Percentiles rank a stretch among this genome's conserved stretches.
phyloP scores from a whole-genome alignment of 1,284 basidiomycete genomes.

The Heterobasidion occidentale region DNA sequence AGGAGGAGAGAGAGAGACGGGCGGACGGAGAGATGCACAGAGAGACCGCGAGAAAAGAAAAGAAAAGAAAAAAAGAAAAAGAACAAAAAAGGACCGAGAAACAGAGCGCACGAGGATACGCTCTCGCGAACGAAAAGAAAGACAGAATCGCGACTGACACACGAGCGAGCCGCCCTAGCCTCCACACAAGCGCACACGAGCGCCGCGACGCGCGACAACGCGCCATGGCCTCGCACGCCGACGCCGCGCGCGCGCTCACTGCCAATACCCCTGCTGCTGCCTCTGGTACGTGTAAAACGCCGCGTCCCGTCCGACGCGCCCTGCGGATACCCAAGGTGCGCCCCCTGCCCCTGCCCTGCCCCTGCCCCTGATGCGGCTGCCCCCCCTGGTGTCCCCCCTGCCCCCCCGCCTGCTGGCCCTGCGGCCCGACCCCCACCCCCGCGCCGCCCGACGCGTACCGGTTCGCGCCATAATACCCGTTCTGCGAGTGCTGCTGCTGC shows the following conservation, averaged over 20 bases:
- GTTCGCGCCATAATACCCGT: constrained; percentile 53
- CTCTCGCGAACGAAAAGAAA: no score
- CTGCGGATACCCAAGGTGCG: constrained; percentile 59
- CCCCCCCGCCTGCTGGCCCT: constrained; percentile 28
- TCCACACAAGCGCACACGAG: no score
- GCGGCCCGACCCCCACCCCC: constrained; percentile 34
- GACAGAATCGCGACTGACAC: no score
- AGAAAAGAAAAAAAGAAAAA: no score
- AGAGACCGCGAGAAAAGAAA: no score
- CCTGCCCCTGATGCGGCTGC: constrained; percentile 21
- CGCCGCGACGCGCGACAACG: no score
- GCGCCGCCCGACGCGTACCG: constrained; percentile 38
- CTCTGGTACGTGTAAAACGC: constrained; percentile 53
- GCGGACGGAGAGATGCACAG: no score
- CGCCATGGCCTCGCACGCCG: no score
- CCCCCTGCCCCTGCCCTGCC: constrained; percentile 49
- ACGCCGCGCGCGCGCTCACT: constrained; percentile 34
- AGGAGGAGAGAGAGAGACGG: not conserved
- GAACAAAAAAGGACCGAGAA: not conserved
- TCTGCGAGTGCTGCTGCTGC: constrained; percentile 31
- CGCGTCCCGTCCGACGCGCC: constrained; percentile 44
- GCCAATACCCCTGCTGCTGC: constrained; percentile 62
- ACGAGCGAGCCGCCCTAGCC: no score
- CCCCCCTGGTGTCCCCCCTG: constrained; percentile 11
- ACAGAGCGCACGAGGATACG: not conserved